Base-by-base conservation (phyloP, 495 filamentous ascomycete species). In the Xylaria cubensis region DNA sequence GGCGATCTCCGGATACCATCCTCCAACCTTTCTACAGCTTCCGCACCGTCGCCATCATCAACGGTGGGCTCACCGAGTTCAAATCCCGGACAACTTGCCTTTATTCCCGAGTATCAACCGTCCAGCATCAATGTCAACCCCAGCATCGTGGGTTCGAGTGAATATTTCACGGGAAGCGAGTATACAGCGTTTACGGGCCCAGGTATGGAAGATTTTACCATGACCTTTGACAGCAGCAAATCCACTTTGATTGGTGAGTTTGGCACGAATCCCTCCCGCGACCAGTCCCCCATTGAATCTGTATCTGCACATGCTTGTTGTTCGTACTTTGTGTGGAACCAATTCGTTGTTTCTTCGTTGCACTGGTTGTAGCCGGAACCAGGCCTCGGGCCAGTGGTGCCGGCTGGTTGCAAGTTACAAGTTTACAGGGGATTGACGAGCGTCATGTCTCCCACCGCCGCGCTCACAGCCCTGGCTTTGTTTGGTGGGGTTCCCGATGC, bases 181-280 rank as follows among this genome's bases (percentile, higher is more conserved):
- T 88, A 89, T 74, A 85, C 81, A 67, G 81, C 75, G 75, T 87
- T 80, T 77, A 71, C 83, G 68, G 83, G 79, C 39, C 85, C 76
- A 74, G 78, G 76, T 69, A 81, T 84, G 69, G 84, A 85, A 64
- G 84, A 85, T 83, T 86, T 79, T 83, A 86, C 71, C 83, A 72
- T 83, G 44, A 79, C 80, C 73, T 90, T 89, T 74, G 91, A 92
- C 70, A 80, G 83, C 71, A 87, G 83, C 71, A 87, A 86, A 61
- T 78, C 81, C 59, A 81, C 82, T 64, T 94, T 88, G 85, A 91
- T 97, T 83, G 93, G 94, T 97, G 89, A 91, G 94, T 96, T 96
- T 82, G 79, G 72, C 78, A 79, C 77, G 69, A 72, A 74, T 77
- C 67, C 76, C 55, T 74, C 74, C 21, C 39, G 51, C 61, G 42